Evolutionary conservation across 306 rosid species (phyloP).

Genomic region (Cajanus cajan): DNA sequence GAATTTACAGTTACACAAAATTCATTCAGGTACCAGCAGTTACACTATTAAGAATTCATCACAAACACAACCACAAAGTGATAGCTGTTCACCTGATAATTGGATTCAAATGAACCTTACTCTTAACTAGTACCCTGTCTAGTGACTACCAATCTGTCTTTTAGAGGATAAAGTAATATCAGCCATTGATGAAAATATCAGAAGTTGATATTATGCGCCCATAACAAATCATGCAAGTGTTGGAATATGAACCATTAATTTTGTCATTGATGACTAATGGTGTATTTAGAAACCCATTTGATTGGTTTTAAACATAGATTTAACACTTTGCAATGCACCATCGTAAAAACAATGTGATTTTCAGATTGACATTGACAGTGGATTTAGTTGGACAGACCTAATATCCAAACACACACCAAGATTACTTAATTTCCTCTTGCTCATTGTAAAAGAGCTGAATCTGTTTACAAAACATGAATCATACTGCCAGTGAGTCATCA

Average conservation of each 20-base stretch:
- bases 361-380: not conserved
- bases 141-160: not conserved
- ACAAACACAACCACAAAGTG: not conserved
- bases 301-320: not conserved
- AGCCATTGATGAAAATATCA: not conserved
- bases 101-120: not conserved
- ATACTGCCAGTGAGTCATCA: not conserved
- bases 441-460: no score
- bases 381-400: no score
- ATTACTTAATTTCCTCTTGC: not conserved
- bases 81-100: not conserved
- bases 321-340: not conserved
- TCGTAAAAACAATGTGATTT: not conserved
- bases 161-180: not conserved
- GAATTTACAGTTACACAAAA: not conserved
- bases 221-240: not conserved
- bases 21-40: constrained; percentile 2
- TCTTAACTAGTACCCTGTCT: not conserved
- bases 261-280: not conserved
- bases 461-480: not conserved
- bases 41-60: not conserved
- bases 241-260: not conserved
- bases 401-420: not conserved
- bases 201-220: no score
- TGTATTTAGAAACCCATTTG: not conserved